Base-by-base conservation (phyloP, 306 rosid species). In the Cajanus cajan region DNA sequence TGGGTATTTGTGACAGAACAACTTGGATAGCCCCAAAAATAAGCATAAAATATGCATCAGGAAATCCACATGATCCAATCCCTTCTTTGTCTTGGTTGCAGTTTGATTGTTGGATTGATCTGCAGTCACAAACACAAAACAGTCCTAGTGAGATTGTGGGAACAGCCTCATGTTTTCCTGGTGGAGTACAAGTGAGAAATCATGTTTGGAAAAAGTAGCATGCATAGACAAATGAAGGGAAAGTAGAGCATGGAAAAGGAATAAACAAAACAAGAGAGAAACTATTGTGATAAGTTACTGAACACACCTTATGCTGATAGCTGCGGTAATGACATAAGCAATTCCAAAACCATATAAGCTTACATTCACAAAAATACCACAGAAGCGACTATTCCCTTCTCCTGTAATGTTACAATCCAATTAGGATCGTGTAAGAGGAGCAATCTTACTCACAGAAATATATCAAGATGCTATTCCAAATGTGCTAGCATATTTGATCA, bases 1-100 rank as follows among this genome's bases (percentile, higher is more conserved):
- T 80, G 21, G 94, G 97, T 33, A 89, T 87, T 80, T 93, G 97
- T n/a, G 97, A 89, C 31, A 93, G 87, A 57, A 90, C 39, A 66
- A 90, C 70, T 75, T 93, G 93, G 14, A 86, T 39, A 73, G 64
- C 73, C 43, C 94, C 96, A 71, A 89, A 90, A 43, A 87, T 55
- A 71, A 93, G 85, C 92, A 86, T 93, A 25, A 76, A 85, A 67
- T 80, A 81, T 68, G 44, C 8, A 59, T 85, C 71, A 34, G 14
- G 79, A 78, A 44, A 79, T 37, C 16, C 79, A 83, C 90, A 90
- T 15, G 62, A n/a, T 45, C 43, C 83, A 16, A 10, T 78, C 71
- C 87, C 90, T 9, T 81, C 21, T 9, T 83, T 28, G 12, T 4
- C n/a, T 25, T 73, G 87, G 80, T 69, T 69, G 69, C 90, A 85